Percentiles rank a stretch among this genome's conserved stretches.
Conservation (phyloP, 1,284 basidiomycete species). For the Rugosomyces carneus region DNA sequence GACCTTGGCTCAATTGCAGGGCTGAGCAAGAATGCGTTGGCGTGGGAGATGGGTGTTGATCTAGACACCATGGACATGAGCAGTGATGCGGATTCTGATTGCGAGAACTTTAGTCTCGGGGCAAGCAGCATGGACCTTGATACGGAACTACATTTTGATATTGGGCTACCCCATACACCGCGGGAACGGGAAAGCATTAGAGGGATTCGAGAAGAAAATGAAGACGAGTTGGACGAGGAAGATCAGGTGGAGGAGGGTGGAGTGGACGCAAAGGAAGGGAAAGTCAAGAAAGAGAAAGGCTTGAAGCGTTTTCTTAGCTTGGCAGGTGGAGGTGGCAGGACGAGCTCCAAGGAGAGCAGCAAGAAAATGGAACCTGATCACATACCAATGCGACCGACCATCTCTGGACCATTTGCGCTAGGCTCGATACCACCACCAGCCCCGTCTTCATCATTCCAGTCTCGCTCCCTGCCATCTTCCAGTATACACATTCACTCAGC, state of each 20-base stretch:
- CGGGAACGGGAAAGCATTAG: slow-evolving; percentile 3
- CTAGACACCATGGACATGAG: slow-evolving; percentile 34
- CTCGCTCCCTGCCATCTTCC: background rate
- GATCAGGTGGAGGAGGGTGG: background rate
- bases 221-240: slow-evolving; percentile 5
- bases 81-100: slow-evolving; percentile 21
- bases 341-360: background rate
- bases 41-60: slow-evolving; percentile 28
- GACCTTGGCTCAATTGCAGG: background rate
- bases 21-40: slow-evolving; percentile 9
- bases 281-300: slow-evolving; percentile 5
- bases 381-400: slow-evolving; percentile 4
- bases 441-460: background rate
- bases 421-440: slow-evolving; percentile 19
- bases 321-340: slow-evolving; percentile 13
- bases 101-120: slow-evolving; percentile 10
- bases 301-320: slow-evolving; percentile 29
- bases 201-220: slow-evolving; percentile 13
- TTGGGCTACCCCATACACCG: slow-evolving; percentile 11
- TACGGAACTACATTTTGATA: slow-evolving; percentile 13
- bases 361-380: background rate
- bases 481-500: background rate
- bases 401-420: slow-evolving; percentile 35
- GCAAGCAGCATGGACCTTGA: slow-evolving; percentile 11
- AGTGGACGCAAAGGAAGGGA: background rate